Evolutionary conservation across 805 yeast genomes (phyloP), one percentile per base, ranked within the genome.

Genomic region (Teunomyces lycoperdinae): DNA sequence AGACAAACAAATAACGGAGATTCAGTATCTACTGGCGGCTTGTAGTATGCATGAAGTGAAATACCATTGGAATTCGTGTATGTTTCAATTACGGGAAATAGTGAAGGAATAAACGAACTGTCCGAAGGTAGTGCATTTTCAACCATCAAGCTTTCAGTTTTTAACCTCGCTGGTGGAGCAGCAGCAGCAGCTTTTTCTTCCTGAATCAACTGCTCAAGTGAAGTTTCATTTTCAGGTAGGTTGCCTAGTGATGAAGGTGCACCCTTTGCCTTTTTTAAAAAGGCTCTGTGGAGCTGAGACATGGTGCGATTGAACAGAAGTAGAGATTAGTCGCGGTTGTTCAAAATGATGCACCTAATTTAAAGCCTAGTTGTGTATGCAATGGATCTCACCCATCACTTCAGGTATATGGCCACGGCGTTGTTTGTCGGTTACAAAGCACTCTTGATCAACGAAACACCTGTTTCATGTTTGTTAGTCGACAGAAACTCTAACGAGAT

Each of bases 391-490:
- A 48, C 53, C 9, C 13, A 9, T n/a, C 67, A 61, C 40, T 70
- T 68, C 50, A 44, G 60, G 56, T 72, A 68, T 54, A 84, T 83
- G 88, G 61, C 70, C 31, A 54, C 64, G 14, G 84, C 88, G 2
- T 58, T 80, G 11, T 63, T 71, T 30, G 73, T 80, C 36, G 96
- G 92, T 0, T 76, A 77, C 51, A 64, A 74, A 33, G 94, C 96
- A 0, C 69, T 89, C 17, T 70, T 70, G 38, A 67, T 54, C n/a
- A 80, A 79, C 36, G 96, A 89, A 58, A 91, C 89, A 0, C 96
- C 96, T 0, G 95, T 89, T 1, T 90, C 94, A 1, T 87, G 95
- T 57, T 76, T 89, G 1, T 81, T 85, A 57, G 67, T 56, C 14
- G 56, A 62, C 16, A 65, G 55, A n/a, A 40, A 48, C 3, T 50